Evolutionary conservation across 2,329 filamentous ascomycete genomes (phyloP), one percentile per base, ranked within the genome.

Genomic region (Fusarium robinianum): DNA sequence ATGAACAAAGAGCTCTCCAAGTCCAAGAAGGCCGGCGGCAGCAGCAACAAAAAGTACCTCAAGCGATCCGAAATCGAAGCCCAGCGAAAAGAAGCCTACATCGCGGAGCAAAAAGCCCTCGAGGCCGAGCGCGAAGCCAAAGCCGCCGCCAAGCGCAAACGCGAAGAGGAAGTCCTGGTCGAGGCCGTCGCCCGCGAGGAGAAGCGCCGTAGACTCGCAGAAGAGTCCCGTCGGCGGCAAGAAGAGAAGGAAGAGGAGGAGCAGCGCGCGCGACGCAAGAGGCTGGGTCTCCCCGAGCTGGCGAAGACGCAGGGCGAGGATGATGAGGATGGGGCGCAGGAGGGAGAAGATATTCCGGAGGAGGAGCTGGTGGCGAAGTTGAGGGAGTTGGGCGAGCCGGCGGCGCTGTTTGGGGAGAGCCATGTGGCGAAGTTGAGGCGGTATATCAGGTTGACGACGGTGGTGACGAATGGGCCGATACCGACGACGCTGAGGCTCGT

Each of bases 1-100:
- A 95, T 99, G 89, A 84, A 88, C 62, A 87, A 90, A 65, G 90
- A 96, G 70, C 94, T 99, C 63, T 83, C 88, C 62, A 95, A 94
- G 69, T 78, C 85, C 57, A 89, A 89, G 68, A 71, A 78, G 41
- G 56, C 71, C 27, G 56, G 71, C 24, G 57, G 71, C 38, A 52
- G 69, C 23, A 67, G 72, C 11, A 62, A 69, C 25, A 85, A 86
- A 62, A 96, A 95, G 69, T 97, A 90, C 67, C 72, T 89, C 52
- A 90, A 89, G 60, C 89, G 90, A 55, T 84, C 87, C 55, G 92
- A 99, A 56, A 67, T 90, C 57, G 94, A 99, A 76, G 86, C 87
- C 39, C 83, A 88, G 61, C 85, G 94, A 39, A 76, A 87, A 63
- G 85, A 84, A 25, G 82, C 84, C 49, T 99, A 99, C 72, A 74